Conservation (phyloP, 352 stramenopile species). For the Phytopythium litorale region DNA sequence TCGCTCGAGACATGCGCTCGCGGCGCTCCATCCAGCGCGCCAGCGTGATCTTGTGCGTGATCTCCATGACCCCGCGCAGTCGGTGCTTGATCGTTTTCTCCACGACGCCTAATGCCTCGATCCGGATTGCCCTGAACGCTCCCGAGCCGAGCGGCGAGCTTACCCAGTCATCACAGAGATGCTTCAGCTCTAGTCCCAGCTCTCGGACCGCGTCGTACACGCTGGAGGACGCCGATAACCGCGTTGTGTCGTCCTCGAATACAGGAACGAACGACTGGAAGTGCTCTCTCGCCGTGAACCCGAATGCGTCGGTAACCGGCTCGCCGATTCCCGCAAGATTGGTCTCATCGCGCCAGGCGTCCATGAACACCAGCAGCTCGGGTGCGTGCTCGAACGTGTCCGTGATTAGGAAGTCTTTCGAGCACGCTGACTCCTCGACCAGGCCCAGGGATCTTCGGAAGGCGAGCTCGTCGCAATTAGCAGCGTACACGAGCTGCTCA, state of each 20-base stretch:
- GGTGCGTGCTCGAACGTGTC: conserved; percentile 42
- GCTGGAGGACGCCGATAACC: neutral
- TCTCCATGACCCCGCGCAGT: conserved; percentile 23
- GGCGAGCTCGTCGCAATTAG: conserved; percentile 11
- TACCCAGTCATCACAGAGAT: conserved; percentile 19
- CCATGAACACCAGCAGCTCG: conserved; percentile 37
- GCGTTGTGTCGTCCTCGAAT: conserved; percentile 8
- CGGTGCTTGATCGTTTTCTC: conserved; percentile 45
- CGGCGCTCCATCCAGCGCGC: conserved; percentile 37
- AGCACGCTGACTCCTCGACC: conserved; percentile 1
- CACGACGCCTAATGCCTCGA: conserved; percentile 31
- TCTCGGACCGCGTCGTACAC: conserved; percentile 7
- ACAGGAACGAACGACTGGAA: conserved; percentile 15
- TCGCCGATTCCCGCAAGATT: conserved; percentile 10
- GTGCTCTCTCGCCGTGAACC: conserved; percentile 22
- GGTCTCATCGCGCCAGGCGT: conserved; percentile 29
- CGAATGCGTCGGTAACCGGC: conserved; percentile 1
- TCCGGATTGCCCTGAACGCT: conserved; percentile 20
- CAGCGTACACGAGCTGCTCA: conserved; percentile 13
- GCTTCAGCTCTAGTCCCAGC: conserved; percentile 21
- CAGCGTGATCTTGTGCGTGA: conserved; percentile 46
- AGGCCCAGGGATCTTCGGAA: conserved; percentile 14
- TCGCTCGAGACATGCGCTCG: conserved; percentile 7
- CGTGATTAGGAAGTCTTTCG: conserved; percentile 24
- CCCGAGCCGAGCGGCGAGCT: conserved; percentile 17